Percentiles rank a stretch among this genome's conserved stretches.
These are phyloP conservation scores for Allomyces arbusculus DNA, from an alignment of 192 early-diverging fungal species.

Conservation along the genomic window DNA sequence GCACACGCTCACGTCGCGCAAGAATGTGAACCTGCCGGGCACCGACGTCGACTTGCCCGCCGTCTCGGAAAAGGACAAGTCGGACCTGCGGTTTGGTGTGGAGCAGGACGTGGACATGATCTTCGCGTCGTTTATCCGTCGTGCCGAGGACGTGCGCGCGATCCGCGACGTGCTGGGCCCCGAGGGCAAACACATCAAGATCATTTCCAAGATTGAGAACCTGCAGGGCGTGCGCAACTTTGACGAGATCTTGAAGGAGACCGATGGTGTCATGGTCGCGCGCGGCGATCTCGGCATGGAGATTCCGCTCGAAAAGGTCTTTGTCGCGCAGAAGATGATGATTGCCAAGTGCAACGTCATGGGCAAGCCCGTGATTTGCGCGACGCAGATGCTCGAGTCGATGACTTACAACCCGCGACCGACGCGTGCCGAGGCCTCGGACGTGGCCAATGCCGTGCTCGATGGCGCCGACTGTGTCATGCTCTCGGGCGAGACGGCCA, in stretches of 20 bases:
- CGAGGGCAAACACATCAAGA: slow-evolving; percentile 68
- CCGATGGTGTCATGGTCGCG: slow-evolving; percentile 97
- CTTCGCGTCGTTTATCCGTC: slow-evolving; percentile 92
- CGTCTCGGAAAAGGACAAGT: slow-evolving; percentile 84
- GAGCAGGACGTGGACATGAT: slow-evolving; percentile 85
- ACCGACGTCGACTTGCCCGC: slow-evolving; percentile 83
- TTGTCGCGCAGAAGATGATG: slow-evolving; percentile 95
- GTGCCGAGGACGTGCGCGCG: slow-evolving; percentile 69
- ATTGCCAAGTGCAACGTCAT: slow-evolving; percentile 92
- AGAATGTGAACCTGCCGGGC: slow-evolving; percentile 89
- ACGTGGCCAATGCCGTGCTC: slow-evolving; percentile 94
- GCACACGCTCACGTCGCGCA: slow-evolving; percentile 72
- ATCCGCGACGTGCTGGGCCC: slow-evolving; percentile 70
- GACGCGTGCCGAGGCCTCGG: slow-evolving; percentile 95
- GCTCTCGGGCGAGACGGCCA: slow-evolving; percentile 95
- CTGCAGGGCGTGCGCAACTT: slow-evolving; percentile 96
- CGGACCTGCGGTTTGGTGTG: slow-evolving; percentile 76
- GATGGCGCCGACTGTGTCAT: slow-evolving; percentile 98
- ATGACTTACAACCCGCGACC: slow-evolving; percentile 91
- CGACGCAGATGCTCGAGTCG: slow-evolving; percentile 96
- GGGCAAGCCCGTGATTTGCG: slow-evolving; percentile 89
- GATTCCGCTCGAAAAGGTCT: slow-evolving; percentile 80
- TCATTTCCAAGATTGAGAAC: slow-evolving; percentile 94
- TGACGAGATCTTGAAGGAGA: slow-evolving; percentile 83
- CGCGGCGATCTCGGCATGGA: slow-evolving; percentile 97